Evolutionary conservation across 345 rosid species (phyloP), one percentile per base, ranked within the genome.

Genomic region (Sisymbrium altissimum): DNA sequence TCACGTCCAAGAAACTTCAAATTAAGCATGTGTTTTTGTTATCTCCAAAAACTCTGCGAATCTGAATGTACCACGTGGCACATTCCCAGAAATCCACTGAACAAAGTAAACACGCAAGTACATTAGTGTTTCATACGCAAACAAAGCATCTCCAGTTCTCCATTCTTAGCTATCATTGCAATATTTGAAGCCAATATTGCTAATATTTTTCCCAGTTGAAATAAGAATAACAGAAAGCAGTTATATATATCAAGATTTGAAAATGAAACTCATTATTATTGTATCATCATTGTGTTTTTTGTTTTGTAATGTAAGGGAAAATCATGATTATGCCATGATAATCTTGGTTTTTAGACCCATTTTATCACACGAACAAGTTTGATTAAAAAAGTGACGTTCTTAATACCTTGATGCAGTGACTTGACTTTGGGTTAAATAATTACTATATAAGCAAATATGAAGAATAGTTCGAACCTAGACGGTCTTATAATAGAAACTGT

Each of bases 61-160:
- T 74, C 52, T 6, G 14, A 30, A 49, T 43, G 0, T 52, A 43
- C 46, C 50, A 75, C 41, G 69, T 61, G 27, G 27, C 25, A 68
- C 21, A 59, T 41, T 68, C 41, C 25, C 44, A 32, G 21, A 53
- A 30, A 53, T 62, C 57, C 58, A 33, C 41, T 43, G 13, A 6
- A 69, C 52, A 76, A 27, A 43, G 66, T 54, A 69, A 69, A 69
- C 79, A 69, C 79, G 79, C 23, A 54, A 69, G 70, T 53, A 54
- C 64, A 62, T 62, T 17, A 69, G 79, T 76, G 75, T 69, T 76
- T 76, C 75, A 69, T 53, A 76, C 75, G 79, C 79, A 68, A 75
- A 53, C 30, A 58, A n/a, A 58, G 50, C 63, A 50, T 66, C 44
- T 67, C 65, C 48, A 65, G 29, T 33, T 36, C 60, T 46, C 61